Percentiles rank a stretch among this genome's conserved stretches.
These are phyloP conservation scores for Coemansia sp. DNA, from an alignment of 192 early-diverging fungal species.

Conservation along the genomic window DNA sequence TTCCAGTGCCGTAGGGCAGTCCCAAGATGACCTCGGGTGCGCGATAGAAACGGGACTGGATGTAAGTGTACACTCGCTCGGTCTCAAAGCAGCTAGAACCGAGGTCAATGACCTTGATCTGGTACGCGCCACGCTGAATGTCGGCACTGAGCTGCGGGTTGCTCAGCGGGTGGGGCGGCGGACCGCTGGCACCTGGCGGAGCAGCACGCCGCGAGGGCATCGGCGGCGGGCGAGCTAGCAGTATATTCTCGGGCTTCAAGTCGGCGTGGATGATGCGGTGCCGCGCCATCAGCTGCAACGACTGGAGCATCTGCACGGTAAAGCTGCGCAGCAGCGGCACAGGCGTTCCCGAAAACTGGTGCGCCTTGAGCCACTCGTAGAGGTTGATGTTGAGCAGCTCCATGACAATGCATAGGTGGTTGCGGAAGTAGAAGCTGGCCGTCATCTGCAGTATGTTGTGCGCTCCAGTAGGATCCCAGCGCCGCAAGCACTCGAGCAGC, in stretches of 20 bases:
- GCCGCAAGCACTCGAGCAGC: slow-evolving; percentile 80
- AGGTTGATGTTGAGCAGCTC: slow-evolving; percentile 93
- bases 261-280: slow-evolving; percentile 92
- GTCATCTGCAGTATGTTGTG: slow-evolving; percentile 86
- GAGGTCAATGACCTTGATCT: slow-evolving; percentile 98
- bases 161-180: slow-evolving; percentile 37
- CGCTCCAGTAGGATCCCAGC: slow-evolving; percentile 79
- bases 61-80: slow-evolving; percentile 96
- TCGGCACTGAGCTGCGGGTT: slow-evolving; percentile 41
- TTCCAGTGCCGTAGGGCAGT: slow-evolving; percentile 81
- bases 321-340: slow-evolving; percentile 55
- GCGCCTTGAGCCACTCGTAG: slow-evolving; percentile 95
- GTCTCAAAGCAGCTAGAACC: slow-evolving; percentile 91
- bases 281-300: slow-evolving; percentile 67
- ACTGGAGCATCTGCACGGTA: slow-evolving; percentile 79
- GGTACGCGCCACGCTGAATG: slow-evolving; percentile 49
- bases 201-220: slow-evolving; percentile 37
- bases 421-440: slow-evolving; percentile 91
- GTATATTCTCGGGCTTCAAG: slow-evolving; percentile 94
- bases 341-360: slow-evolving; percentile 79
- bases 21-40: slow-evolving; percentile 96
- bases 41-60: slow-evolving; percentile 95
- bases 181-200: slow-evolving; percentile 19
- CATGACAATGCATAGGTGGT: slow-evolving; percentile 92
- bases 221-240: slow-evolving; percentile 68